These are phyloP conservation scores for Butyriboletus loyo DNA, from an alignment of 768 basidiomycete genomes.

Conservation along the genomic window DNA sequence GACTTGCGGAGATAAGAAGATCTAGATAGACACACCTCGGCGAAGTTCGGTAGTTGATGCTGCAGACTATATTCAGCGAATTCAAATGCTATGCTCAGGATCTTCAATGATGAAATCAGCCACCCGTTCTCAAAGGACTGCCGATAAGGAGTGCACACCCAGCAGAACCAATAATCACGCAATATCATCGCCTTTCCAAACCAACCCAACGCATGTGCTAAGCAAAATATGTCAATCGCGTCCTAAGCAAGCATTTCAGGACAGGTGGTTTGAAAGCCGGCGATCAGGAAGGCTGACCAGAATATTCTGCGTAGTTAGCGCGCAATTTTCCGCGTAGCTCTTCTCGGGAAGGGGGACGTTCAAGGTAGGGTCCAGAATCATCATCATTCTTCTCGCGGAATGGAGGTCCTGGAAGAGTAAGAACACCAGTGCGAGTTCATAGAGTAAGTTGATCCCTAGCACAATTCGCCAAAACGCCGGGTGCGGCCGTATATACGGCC, in stretches of 20 bases:
- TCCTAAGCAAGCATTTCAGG: slow-evolving; percentile 41
- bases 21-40: slow-evolving; percentile 54
- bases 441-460: slow-evolving; percentile 77
- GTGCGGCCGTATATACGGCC: slow-evolving; percentile 85
- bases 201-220: slow-evolving; percentile 86
- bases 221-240: slow-evolving; percentile 82
- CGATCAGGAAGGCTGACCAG: slow-evolving; percentile 49
- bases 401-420: slow-evolving; percentile 80
- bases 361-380: slow-evolving; percentile 66
- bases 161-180: slow-evolving; percentile 93
- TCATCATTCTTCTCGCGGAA: slow-evolving; percentile 78
- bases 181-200: slow-evolving; percentile 89
- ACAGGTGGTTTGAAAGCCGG: background rate
- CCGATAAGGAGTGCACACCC: slow-evolving; percentile 48
- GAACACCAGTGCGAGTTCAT: slow-evolving; percentile 81
- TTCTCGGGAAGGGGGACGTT: slow-evolving; percentile 78
- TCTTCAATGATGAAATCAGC: slow-evolving; percentile 42
- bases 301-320: slow-evolving; percentile 55
- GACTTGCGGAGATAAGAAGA: slow-evolving; percentile 16
- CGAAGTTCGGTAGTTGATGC: slow-evolving; percentile 86
- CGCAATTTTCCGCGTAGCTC: slow-evolving; percentile 81
- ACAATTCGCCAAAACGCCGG: slow-evolving; percentile 83
- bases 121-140: background rate
- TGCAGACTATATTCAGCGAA: slow-evolving; percentile 86
- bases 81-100: slow-evolving; percentile 84